Evolutionary conservation across 2,329 filamentous ascomycete species (phyloP), one percentile per base, ranked within the genome.

Genomic region (Dothistroma pini): DNA sequence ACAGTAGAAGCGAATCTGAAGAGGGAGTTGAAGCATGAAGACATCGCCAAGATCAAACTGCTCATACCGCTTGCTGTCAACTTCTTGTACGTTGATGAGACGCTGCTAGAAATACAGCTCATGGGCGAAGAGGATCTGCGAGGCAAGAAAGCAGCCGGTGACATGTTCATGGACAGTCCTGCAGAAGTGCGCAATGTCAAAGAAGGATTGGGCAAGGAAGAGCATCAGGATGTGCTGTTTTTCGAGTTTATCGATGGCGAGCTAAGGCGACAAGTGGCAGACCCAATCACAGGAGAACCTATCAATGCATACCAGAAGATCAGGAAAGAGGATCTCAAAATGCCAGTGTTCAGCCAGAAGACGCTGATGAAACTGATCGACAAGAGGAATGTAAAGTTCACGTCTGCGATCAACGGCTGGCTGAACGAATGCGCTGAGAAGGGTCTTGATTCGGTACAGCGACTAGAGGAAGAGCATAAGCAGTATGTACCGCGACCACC

Each of bases 241-340:
- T 96, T 99, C 70, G 95, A 97, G 73, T 97, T 96, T 68, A 77
- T 96, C 19, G 95, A 97, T 73, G 93, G 89, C 0, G 93, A 97
- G 72, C 76, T 97, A 67, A 97, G 93, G 77, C 83, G 89, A 47
- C 88, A 96, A 72, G 89, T 92, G 0, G 79, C 83, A 57, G 79
- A 88, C 72, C 84, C 85, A 57, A 90, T 89, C 73, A 91, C 89
- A 0, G 90, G 89, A 0, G 86, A 93, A 73, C 83, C 87, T 0
- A 86, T 83, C 0, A 89, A 87, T 58, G 83, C 89, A 0, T 86
- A 81, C 12, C 83, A 86, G 60, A 90, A 85, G 70, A 79, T 92
- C 64, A 83, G 86, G 61, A 84, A 93, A 21, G 92, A 96, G 70
- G 86, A 91, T 62, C 73, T 97, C 67, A 96, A 90, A 75, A 91